Evolutionary conservation across 2,329 filamentous ascomycete species (phyloP).

Genomic region (Colletotrichum paranaense): DNA sequence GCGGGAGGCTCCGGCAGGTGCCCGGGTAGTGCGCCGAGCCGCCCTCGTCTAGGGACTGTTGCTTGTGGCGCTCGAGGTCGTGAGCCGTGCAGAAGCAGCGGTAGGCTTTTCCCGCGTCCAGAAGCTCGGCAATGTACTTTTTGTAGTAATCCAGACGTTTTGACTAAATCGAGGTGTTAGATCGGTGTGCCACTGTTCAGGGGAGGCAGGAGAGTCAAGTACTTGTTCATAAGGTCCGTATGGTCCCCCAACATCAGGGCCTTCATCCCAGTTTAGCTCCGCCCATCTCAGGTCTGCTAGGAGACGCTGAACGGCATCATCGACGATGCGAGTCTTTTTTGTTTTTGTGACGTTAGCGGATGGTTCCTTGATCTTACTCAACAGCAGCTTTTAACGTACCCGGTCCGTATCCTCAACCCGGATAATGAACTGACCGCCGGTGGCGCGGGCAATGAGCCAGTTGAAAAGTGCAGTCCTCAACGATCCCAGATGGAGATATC

Average conservation of each 20-base stretch:
- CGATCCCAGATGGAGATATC: conserved; percentile 91
- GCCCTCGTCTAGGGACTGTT: conserved; percentile 66
- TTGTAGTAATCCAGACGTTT: conserved; percentile 81
- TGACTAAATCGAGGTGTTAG: conserved; percentile 64
- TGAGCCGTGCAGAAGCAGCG: conserved; percentile 90
- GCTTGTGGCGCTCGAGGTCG: conserved; percentile 75
- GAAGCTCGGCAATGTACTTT: conserved; percentile 74
- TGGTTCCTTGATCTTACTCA: neutral
- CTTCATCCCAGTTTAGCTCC: conserved; percentile 93
- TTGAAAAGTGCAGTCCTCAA: conserved; percentile 95
- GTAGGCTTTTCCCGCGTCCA: conserved; percentile 82
- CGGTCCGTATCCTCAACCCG: conserved; percentile 96
- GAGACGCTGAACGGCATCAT: conserved; percentile 81
- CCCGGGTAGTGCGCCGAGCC: conserved; percentile 64
- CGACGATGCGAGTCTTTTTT: conserved; percentile 80
- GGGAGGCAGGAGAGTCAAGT: conserved; percentile 39
- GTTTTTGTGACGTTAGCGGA: neutral
- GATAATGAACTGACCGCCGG: conserved; percentile 89
- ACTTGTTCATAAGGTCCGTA: conserved; percentile 90
- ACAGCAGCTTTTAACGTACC: conserved; percentile 58
- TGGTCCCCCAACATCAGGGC: conserved; percentile 83
- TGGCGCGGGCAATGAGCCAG: conserved; percentile 88
- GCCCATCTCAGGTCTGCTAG: conserved; percentile 89
- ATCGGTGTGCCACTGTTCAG: neutral
- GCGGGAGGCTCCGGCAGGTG: conserved; percentile 75